Evolutionary conservation across 805 yeast species (phyloP).

Genomic region (Osmozyma mogii): DNA sequence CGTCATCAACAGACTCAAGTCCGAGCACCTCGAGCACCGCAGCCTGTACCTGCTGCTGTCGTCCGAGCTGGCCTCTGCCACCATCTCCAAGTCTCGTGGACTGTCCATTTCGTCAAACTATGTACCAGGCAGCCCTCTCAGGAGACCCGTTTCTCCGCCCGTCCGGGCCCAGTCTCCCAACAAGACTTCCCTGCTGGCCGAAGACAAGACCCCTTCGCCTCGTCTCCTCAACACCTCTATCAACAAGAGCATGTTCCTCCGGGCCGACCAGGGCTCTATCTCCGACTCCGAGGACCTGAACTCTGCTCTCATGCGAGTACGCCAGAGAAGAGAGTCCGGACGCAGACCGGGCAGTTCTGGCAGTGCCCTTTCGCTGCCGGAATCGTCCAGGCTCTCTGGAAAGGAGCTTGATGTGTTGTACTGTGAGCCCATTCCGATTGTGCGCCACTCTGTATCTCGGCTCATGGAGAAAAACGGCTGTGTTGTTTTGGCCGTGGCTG

Average conservation of each 20-base stretch:
- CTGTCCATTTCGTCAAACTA: conserved; percentile 19
- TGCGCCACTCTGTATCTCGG: conserved; percentile 57
- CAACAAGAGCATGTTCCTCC: no score
- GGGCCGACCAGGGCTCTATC: no score
- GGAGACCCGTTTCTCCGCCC: conserved; percentile 41
- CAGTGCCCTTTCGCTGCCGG: conserved; percentile 5
- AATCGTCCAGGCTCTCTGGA: not conserved
- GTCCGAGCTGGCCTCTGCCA: conserved; percentile 33
- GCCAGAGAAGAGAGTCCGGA: conserved; percentile 47
- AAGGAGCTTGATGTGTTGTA: conserved; percentile 57
- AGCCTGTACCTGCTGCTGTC: conserved; percentile 43
- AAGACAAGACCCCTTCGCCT: conserved; percentile 11
- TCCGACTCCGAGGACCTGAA: conserved; percentile 61
- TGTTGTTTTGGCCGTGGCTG: conserved; percentile 65
- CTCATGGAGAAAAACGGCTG: conserved; percentile 67
- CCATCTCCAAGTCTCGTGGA: conserved; percentile 25
- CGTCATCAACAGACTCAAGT: conserved; percentile 77
- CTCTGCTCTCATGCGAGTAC: conserved; percentile 45
- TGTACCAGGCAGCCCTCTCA: conserved; percentile 29
- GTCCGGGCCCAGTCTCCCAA: conserved; percentile 1
- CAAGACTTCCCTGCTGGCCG: not conserved
- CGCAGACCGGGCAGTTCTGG: conserved; percentile 17
- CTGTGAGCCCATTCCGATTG: conserved; percentile 83
- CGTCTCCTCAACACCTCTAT: conserved; percentile 18
- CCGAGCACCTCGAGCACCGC: conserved; percentile 65